Evolutionary conservation across 805 yeast genomes (phyloP), one percentile per base, ranked within the genome.

Genomic region (Zygosaccharomyces gambellarensis): DNA sequence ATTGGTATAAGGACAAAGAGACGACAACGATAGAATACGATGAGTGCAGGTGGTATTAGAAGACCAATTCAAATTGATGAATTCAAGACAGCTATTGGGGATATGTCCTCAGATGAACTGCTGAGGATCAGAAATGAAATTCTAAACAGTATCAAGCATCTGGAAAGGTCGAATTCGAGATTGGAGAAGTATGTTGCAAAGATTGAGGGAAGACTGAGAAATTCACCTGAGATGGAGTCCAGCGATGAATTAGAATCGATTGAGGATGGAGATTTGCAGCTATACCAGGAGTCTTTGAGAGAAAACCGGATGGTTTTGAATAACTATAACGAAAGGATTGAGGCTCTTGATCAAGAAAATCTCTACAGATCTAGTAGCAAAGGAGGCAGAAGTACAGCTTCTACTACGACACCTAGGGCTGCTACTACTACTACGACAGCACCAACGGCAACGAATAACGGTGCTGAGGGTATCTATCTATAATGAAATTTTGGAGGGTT

Each of bases 241-340:
- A 52, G 56, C 22, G 58, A 58, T 25, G 65, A 68, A 22, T 53
- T 58, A 21, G 61, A 60, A 21, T 59, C 65, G 9, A 64, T 67
- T 27, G 69, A 70, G 19, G 69, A 67, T 4, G 71, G 71, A 10
- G 88, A 83, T 58, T 59, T 70, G n/a, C 62, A 67, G 12, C 59
- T 85, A 12, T 84, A 77, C 64, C 61, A 57, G 5, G 84, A 79
- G n/a, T 74, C 83, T 8, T 71, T 82, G 14, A 57, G 60, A 7
- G 90, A 84, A 54, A 85, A 85, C 61, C 65, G 70, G 10, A 60
- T 62, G 2, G 85, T 83, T n/a, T 67, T 83, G 21, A 56, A 62
- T 2, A 82, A 78, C 58, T 83, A 82, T 59, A 50, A 61, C 9
- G 69, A 71, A 34, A 67, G 85, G 50, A 59, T 81, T 3, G 68